Evolutionary conservation across 495 filamentous ascomycete species (phyloP).

Genomic region (Penicillium steckii): DNA sequence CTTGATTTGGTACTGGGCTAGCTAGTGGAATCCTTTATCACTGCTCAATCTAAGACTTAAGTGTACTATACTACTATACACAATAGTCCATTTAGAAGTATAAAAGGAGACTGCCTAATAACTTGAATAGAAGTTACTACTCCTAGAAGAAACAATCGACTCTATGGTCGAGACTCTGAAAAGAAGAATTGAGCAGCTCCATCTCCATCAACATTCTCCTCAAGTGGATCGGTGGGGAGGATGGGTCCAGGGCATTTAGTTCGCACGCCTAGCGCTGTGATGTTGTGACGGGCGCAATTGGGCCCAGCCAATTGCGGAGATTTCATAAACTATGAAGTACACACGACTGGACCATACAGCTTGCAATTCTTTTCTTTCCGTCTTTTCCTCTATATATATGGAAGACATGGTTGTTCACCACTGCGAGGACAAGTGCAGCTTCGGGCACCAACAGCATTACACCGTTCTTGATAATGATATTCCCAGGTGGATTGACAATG

Average conservation of each 20-base stretch:
- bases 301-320: background rate
- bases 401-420: background rate
- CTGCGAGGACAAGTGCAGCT: background rate
- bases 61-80: too few relatives aligned
- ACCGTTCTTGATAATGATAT: background rate
- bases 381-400: background rate
- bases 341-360: background rate
- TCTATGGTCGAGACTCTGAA: too few relatives aligned
- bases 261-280: slow-evolving; percentile 9
- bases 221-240: slow-evolving; percentile 12
- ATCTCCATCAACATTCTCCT: too few relatives aligned
- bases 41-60: too few relatives aligned
- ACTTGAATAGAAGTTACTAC: too few relatives aligned
- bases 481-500: background rate
- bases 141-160: too few relatives aligned
- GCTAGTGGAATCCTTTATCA: too few relatives aligned
- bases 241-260: slow-evolving; percentile 14
- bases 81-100: too few relatives aligned
- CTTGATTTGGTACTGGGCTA: too few relatives aligned
- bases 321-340: background rate
- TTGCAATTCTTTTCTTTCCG: background rate
- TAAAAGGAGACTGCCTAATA: too few relatives aligned
- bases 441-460: slow-evolving; percentile 12
- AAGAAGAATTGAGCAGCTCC: too few relatives aligned
- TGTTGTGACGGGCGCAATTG: slow-evolving; percentile 2